Evolutionary conservation across 805 yeast species (phyloP), one percentile per base, ranked within the genome.

Genomic region (Wickerhamiella azymoides): DNA sequence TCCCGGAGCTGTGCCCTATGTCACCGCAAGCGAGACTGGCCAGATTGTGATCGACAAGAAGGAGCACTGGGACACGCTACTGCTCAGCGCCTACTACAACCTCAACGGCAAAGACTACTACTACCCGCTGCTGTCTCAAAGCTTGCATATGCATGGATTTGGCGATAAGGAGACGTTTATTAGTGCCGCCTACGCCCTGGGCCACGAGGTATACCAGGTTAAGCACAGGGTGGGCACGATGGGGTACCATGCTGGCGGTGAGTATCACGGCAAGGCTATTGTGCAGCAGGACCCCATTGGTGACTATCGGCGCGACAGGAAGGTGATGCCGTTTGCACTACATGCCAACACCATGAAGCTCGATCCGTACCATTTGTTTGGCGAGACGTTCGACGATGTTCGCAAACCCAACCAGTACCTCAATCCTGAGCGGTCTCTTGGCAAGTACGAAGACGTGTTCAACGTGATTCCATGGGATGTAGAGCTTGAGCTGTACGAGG

Each of bases 1-100:
- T 11, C 19, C 19, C 6, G 84, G 84, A 2, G 68, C 86, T 0
- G 69, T 81, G 36, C 81, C 85, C 6, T 81, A 79, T 54, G 2
- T 43, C 13, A 71, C 75, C 47, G 74, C 84, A 0, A 70, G 82
- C 3, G 86, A 80, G 61, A 73, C 81, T 1, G 86, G 86, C 2
- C 83, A 80, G 56, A 55, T 80, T 46, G 55, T 77, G 42, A 67
- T 80, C 41, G 71, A 75, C 53, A 80, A 78, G 58, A 64, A 62
- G 27, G 65, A 70, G 1, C 85, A 80, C 57, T 72, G 74, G 40
- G 63, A 65, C 52, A 71, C 80, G 2, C 62, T 80, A 45, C 62
- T 80, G 49, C 63, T 80, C 42, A 71, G 84, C 0, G 59, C 77
- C 36, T 80, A 78, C 60, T 80, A 80, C 60, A 80, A 80, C 54